These are phyloP conservation scores for Solanum arcanum DNA, from an alignment of 257 asterid genomes.

Conservation along the genomic window DNA sequence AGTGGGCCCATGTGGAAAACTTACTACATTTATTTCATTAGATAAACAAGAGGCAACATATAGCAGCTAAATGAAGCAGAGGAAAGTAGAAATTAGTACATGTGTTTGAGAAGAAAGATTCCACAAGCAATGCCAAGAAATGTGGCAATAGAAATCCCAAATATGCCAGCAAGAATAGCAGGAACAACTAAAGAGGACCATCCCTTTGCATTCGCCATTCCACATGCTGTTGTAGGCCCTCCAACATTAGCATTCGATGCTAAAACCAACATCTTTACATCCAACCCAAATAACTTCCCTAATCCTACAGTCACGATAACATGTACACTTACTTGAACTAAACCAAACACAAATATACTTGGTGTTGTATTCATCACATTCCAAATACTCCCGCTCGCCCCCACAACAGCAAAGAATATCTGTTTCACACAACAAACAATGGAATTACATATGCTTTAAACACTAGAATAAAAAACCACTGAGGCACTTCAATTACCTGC, in stretches of 20 bases:
- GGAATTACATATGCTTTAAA: not conserved
- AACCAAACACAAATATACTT: conserved; percentile 62
- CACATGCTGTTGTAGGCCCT: conserved; percentile 84
- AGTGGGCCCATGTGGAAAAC: too few species aligned
- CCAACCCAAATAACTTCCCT: conserved; percentile 44
- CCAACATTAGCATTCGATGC: conserved; percentile 90
- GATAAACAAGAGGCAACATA: too few species aligned
- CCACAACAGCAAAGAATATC: conserved; percentile 71
- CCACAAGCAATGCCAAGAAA: conserved; percentile 79
- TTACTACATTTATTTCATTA: too few species aligned
- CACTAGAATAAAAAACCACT: not conserved
- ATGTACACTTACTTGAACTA: conserved; percentile 64
- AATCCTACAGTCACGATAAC: conserved; percentile 44
- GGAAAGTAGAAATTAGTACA: conserved; percentile 12
- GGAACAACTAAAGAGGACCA: conserved; percentile 69
- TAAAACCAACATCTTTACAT: conserved; percentile 36
- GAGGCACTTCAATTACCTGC: conserved; percentile 41
- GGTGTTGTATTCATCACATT: conserved; percentile 71
- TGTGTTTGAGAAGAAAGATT: conserved; percentile 33
- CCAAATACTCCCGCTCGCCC: conserved; percentile 80
- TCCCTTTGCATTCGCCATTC: conserved; percentile 83
- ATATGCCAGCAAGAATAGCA: conserved; percentile 61
- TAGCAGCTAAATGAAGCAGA: too few species aligned
- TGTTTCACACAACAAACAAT: conserved; percentile 9
- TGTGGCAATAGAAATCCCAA: conserved; percentile 68